Evolutionary conservation across 192 early-diverging fungal genomes (phyloP).

Genomic region (Coemansia sp.): DNA sequence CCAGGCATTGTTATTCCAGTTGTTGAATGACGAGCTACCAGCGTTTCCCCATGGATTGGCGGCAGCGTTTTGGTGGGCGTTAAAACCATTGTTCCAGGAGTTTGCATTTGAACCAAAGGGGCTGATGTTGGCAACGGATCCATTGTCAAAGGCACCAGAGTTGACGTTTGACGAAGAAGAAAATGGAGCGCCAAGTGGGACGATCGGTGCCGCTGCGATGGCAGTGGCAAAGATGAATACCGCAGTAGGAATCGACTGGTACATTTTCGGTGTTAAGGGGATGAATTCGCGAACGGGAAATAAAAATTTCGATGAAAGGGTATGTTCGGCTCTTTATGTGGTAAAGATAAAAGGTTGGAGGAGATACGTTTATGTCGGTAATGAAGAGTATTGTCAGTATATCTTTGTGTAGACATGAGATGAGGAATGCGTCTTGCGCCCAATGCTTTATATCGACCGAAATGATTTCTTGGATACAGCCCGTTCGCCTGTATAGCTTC

Average conservation of each 20-base stretch:
- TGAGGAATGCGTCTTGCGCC: neutral
- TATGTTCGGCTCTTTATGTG: neutral
- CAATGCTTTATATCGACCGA: conserved; percentile 1
- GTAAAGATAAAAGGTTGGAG: too few relatives aligned
- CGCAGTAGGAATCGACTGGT: conserved; percentile 9
- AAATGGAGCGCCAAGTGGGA: conserved; percentile 27
- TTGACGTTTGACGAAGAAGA: conserved; percentile 43
- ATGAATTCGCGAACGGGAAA: neutral
- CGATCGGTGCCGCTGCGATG: conserved; percentile 26
- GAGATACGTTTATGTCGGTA: too few relatives aligned
- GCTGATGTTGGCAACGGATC: conserved; percentile 30
- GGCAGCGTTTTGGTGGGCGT: conserved; percentile 43
- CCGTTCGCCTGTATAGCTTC: neutral
- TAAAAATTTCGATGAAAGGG: neutral
- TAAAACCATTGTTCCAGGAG: conserved; percentile 53
- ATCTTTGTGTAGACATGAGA: neutral
- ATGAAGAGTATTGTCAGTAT: neutral
- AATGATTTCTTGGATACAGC: neutral
- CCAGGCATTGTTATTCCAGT: conserved; percentile 59
- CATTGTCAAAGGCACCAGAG: conserved; percentile 53
- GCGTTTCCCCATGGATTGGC: conserved; percentile 50
- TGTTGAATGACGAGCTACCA: conserved; percentile 53
- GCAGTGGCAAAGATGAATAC: conserved; percentile 14
- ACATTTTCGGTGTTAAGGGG: conserved; percentile 13
- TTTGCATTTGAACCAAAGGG: conserved; percentile 44